A percentile compares a stretch with the other conserved stretches of the same genome.
These are phyloP conservation scores for Ustilago curta DNA, from an alignment of 1,284 basidiomycete genomes.

Conservation along the genomic window DNA sequence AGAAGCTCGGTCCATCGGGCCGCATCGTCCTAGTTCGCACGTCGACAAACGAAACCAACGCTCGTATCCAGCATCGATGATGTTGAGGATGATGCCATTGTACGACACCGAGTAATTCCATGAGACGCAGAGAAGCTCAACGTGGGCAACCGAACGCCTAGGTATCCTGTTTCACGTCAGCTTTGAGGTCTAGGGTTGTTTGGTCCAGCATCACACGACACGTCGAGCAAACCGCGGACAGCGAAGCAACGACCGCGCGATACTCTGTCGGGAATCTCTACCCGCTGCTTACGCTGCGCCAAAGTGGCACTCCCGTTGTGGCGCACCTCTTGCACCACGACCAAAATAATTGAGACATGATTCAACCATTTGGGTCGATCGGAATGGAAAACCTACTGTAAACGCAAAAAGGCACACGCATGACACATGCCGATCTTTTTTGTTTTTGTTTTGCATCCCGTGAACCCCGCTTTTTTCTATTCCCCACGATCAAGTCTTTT, in stretches of 20 bases:
- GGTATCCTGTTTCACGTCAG: slow-evolving; percentile 7
- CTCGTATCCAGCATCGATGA: background rate
- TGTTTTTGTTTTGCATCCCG: background rate
- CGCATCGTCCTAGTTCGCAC: background rate
- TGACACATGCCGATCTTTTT: slow-evolving; percentile 2
- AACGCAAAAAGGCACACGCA: background rate
- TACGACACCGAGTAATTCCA: background rate
- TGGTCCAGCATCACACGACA: background rate
- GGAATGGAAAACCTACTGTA: background rate
- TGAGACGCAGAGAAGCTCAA: background rate
- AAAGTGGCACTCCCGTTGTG: background rate
- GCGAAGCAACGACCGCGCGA: too few species aligned
- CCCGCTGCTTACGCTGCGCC: background rate
- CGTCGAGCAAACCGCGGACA: too few species aligned
- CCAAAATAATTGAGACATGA: background rate
- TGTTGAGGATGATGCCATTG: too few species aligned
- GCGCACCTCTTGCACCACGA: background rate
- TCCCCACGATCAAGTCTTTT: background rate
- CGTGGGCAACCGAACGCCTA: background rate
- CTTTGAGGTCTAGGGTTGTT: slow-evolving; percentile 3
- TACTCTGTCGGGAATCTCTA: too few species aligned
- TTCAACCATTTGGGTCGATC: background rate
- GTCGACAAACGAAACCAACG: background rate
- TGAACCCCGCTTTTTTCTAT: background rate
- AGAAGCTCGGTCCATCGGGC: background rate